Conservation (phyloP, 1,284 basidiomycete species). For the Ganoderma meredithae region DNA sequence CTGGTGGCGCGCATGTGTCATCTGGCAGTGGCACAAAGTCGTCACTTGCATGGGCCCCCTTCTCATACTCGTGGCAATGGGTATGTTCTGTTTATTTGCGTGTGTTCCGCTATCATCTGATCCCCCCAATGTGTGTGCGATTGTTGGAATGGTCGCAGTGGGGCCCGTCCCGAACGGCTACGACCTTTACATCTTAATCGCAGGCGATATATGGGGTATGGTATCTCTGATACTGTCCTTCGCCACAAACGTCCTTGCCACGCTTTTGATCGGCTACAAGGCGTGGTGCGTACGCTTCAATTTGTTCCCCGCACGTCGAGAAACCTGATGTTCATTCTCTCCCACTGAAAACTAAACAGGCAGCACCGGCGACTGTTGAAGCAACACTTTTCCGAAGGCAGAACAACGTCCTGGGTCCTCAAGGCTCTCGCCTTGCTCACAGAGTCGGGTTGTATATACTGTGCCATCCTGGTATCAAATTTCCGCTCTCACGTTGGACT, state of each 20-base stretch:
- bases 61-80: background rate
- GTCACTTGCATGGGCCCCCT: background rate
- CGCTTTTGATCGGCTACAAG: slow-evolving; percentile 4
- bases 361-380: background rate
- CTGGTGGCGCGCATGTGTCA: slow-evolving; percentile 9
- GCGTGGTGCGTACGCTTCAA: background rate
- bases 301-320: too few relatives aligned
- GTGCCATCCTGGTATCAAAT: background rate
- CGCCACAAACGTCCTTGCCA: slow-evolving; percentile 3
- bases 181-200: background rate
- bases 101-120: background rate
- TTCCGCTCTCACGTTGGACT: background rate
- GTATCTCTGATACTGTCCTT: background rate
- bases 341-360: background rate
- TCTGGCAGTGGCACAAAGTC: background rate
- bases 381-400: background rate
- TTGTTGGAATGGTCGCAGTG: background rate
- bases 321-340: too few relatives aligned
- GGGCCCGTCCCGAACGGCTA: too few relatives aligned
- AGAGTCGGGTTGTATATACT: slow-evolving; percentile 10
- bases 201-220: background rate
- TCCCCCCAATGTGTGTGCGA: background rate
- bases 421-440: slow-evolving; percentile 2
- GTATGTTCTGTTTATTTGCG: background rate
- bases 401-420: background rate